These are phyloP conservation scores for Mortierella sp. DNA, from an alignment of 371 early-diverging fungal genomes.

Conservation along the genomic window DNA sequence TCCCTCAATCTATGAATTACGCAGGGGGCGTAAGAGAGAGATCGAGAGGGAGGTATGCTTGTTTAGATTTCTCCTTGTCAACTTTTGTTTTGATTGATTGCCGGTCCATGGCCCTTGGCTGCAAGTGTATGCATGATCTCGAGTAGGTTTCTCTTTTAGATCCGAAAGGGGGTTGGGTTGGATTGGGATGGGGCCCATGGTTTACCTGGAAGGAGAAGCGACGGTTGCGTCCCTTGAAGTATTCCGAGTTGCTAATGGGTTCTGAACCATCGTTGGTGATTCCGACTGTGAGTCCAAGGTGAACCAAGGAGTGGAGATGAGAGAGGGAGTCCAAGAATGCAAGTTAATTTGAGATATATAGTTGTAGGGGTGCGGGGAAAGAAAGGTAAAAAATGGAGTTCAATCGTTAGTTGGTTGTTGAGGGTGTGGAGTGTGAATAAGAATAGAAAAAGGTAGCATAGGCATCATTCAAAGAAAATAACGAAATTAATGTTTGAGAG, in stretches of 20 bases:
- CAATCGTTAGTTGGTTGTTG: background rate
- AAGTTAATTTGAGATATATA: background rate
- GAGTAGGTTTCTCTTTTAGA: background rate
- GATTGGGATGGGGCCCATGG: too few relatives aligned
- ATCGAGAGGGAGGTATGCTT: background rate
- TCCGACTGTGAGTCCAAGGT: conserved; percentile 27
- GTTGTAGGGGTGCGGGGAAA: background rate
- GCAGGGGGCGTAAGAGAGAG: background rate
- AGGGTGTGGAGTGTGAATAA: background rate
- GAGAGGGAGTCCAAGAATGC: background rate
- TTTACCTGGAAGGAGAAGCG: conserved; percentile 67
- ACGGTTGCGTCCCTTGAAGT: conserved; percentile 69
- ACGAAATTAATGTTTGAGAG: too few relatives aligned
- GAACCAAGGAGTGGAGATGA: background rate
- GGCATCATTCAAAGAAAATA: background rate
- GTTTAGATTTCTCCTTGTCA: background rate
- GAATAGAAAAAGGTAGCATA: background rate
- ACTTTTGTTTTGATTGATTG: background rate
- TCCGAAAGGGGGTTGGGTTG: background rate
- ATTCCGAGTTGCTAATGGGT: conserved; percentile 55
- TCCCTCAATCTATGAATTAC: conserved; percentile 62
- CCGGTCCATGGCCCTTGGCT: background rate
- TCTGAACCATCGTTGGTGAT: conserved; percentile 58
- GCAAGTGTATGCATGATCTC: background rate
- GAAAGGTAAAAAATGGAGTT: background rate